phyloP scores from a whole-genome alignment of 2,329 filamentous ascomycete species.

The Fusarium sp. region DNA sequence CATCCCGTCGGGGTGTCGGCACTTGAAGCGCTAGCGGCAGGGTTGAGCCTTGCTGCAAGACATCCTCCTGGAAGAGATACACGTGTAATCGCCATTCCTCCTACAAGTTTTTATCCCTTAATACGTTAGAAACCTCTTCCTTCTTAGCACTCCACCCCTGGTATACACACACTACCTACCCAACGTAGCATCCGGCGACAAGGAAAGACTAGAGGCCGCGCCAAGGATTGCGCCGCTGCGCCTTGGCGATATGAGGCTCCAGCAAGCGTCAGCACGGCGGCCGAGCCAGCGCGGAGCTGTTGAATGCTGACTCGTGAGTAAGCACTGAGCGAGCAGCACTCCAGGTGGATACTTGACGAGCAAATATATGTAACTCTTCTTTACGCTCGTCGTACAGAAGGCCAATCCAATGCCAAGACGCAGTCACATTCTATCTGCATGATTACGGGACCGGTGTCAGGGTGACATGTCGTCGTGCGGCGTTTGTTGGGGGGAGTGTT shows the following conservation, averaged over 20 bases:
- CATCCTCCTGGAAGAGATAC: neutral
- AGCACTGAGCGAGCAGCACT: neutral
- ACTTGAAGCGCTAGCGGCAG: neutral
- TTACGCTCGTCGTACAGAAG: neutral
- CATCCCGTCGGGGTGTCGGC: neutral
- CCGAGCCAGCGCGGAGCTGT: neutral
- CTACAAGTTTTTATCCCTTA: neutral
- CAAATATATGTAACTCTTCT: neutral
- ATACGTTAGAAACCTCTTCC: neutral
- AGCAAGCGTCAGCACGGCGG: neutral
- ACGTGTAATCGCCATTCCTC: neutral
- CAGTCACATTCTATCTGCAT: neutral
- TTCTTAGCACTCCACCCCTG: neutral
- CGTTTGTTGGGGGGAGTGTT: neutral
- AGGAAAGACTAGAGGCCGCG: neutral
- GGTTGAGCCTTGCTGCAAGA: neutral
- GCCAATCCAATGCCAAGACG: neutral
- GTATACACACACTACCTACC: neutral
- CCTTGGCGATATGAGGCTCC: neutral
- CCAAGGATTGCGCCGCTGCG: neutral
- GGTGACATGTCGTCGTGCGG: neutral
- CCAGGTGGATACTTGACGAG: neutral
- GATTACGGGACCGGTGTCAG: neutral
- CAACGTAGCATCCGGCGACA: neutral
- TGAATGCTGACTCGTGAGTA: neutral